A percentile compares a stretch with the other conserved stretches of the same genome.
phyloP scores from a whole-genome alignment of 2,329 filamentous ascomycete species.

The Penicillium sp. region DNA sequence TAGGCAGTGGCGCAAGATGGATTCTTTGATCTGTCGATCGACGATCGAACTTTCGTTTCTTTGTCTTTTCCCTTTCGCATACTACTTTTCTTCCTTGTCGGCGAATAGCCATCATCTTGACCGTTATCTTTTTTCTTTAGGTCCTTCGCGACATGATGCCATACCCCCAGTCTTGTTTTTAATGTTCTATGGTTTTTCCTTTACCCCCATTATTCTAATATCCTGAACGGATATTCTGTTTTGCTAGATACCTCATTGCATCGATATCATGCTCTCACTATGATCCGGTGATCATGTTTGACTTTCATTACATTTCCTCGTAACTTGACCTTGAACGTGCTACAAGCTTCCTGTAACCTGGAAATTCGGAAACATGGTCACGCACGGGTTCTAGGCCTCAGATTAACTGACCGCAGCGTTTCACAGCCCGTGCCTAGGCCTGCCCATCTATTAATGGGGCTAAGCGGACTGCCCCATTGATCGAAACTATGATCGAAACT shows the following conservation, averaged over 20 bases:
- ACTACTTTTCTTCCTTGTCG: conserved; percentile 1
- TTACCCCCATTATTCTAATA: background rate
- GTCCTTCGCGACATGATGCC: conserved; percentile 11
- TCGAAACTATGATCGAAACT: conserved; percentile 11
- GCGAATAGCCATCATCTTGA: background rate
- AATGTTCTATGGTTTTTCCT: conserved; percentile 7
- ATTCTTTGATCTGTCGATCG: conserved; percentile 17
- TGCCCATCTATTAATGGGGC: background rate
- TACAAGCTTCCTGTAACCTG: background rate
- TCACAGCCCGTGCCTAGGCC: conserved; percentile 4
- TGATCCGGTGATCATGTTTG: background rate
- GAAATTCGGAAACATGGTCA: background rate
- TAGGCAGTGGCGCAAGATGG: conserved; percentile 26
- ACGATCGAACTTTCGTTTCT: conserved; percentile 15
- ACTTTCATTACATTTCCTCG: background rate
- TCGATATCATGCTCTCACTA: conserved; percentile 1
- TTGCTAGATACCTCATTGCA: conserved; percentile 18
- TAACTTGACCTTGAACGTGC: background rate
- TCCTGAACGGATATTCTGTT: background rate
- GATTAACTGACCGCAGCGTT: background rate
- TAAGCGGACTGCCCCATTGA: background rate
- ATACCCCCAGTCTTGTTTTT: conserved; percentile 17
- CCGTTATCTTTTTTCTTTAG: conserved; percentile 4
- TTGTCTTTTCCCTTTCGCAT: conserved; percentile 12
- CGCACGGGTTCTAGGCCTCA: background rate